Evolutionary conservation across 163 green algal species (phyloP).

Genomic region (Chlamydomonas reinhardtii): DNA sequence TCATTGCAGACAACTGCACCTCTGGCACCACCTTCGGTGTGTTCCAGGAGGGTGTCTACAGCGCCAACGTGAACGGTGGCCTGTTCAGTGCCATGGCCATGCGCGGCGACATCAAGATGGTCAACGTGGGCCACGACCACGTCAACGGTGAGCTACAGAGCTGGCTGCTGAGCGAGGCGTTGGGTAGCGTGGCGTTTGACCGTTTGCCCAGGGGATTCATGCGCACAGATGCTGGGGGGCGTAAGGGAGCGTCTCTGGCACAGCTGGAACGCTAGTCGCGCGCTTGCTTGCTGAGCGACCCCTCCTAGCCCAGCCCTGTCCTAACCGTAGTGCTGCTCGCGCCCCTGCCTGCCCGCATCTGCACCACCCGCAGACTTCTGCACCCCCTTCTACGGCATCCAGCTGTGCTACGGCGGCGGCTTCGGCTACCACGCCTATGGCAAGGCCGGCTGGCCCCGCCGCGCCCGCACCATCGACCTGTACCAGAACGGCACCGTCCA

Average conservation of each 20-base stretch:
- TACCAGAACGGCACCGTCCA: not conserved
- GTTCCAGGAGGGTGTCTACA: no score
- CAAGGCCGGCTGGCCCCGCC: slow-evolving; percentile 14
- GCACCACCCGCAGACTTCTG: slow-evolving; percentile 3
- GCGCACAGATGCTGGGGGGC: no score
- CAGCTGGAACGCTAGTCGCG: no score
- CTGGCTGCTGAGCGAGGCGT: no score
- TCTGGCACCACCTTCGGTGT: no score
- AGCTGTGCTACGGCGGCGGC: slow-evolving; percentile 22
- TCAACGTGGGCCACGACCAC: slow-evolving; percentile 23
- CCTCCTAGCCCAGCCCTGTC: no score
- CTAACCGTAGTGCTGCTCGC: no score
- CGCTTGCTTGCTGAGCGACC: no score
- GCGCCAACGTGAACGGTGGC: slow-evolving; percentile 10
- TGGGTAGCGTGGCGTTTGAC: no score
- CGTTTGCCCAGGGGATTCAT: no score
- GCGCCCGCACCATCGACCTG: slow-evolving; percentile 6
- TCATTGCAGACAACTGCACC: no score
- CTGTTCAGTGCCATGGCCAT: not conserved
- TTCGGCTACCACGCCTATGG: slow-evolving; percentile 18
- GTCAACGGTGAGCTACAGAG: slow-evolving; percentile 18
- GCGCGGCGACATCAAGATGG: slow-evolving; percentile 15
- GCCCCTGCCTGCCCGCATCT: not conserved
- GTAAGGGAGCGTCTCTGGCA: no score
- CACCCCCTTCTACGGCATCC: slow-evolving; percentile 1